Evolutionary conservation across 2,329 filamentous ascomycete genomes (phyloP), one percentile per base, ranked within the genome.

Genomic region (Talaromyces sp.): DNA sequence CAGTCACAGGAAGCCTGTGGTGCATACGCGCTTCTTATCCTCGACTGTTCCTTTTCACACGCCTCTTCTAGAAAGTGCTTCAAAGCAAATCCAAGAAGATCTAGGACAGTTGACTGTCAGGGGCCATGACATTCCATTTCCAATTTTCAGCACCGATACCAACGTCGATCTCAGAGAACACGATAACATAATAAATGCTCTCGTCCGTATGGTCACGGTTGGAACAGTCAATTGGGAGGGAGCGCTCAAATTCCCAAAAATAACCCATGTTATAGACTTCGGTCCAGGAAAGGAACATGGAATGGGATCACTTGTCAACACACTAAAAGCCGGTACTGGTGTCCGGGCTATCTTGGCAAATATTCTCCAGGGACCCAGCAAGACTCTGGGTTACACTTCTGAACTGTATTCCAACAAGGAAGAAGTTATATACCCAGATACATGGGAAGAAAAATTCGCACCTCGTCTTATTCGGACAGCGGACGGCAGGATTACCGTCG

Each of bases 301-400:
- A 66, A 88, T 99, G 18, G 95, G 95, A 72, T 90, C 96, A 52
- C 82, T 99, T 66, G 98, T 95, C 60, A 97, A 96, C 83, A 91
- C 94, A 70, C 99, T 97, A 85, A 99, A 99, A 82, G 95, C 99
- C 76, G 95, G 95, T 66, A 97, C 92, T 61, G 95, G 95, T 70
- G 95, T 99, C 36, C 92, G 94, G 64, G 92, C 98, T 67, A 96
- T 99, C 66, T 85, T 99, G 63, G 94, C 92, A 50, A 94, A 95
- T 65, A 86, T 92, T 23, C 89, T 99, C 70, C 90, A 93, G 70
- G 94, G 94, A 55, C 92, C 92, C 30, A 89, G 96, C 62, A 83
- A 85, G 33, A 95, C 98, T 76, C 89, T 99, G 65, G 95, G 95
- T 59, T 99, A 97, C 83, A 28, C 28, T 9, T 12, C 36, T 9